A percentile compares a stretch with the other conserved stretches of the same genome.
Evolutionary conservation across 129 eudicot genomes (phyloP).

Genomic region (Apium graveolens): DNA sequence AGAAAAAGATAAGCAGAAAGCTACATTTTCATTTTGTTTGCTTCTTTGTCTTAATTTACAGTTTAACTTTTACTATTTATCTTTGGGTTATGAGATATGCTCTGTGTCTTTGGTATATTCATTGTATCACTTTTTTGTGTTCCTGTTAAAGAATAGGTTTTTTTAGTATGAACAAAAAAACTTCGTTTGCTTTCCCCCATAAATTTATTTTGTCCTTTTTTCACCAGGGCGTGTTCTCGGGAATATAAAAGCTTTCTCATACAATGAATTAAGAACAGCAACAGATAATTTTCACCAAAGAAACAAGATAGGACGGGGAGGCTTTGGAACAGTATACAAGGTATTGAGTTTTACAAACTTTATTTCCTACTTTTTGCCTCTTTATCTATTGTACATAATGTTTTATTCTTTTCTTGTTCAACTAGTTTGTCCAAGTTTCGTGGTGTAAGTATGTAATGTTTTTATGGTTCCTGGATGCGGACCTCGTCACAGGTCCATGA

Average conservation of each 20-base stretch:
- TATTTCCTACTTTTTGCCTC: background rate
- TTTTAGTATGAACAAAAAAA: background rate
- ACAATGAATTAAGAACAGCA: conserved; percentile 55
- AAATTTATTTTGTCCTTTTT: conserved; percentile 12
- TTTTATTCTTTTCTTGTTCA: background rate
- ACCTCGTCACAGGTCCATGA: too few species aligned
- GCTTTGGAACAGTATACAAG: conserved; percentile 95
- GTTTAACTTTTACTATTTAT: background rate
- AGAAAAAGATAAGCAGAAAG: background rate
- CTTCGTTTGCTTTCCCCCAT: conserved; percentile 2
- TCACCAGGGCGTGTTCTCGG: conserved; percentile 40
- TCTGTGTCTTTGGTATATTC: background rate
- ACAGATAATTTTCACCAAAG: conserved; percentile 59
- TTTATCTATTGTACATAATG: background rate
- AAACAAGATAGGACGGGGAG: conserved; percentile 91
- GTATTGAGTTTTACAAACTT: conserved; percentile 25
- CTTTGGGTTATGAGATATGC: background rate
- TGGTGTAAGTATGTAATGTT: background rate
- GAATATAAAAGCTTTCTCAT: conserved; percentile 55
- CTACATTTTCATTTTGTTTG: background rate
- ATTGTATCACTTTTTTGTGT: background rate
- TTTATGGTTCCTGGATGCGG: too few species aligned
- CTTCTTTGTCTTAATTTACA: background rate
- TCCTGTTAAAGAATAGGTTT: too few species aligned
- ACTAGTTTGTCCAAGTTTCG: background rate